Base-by-base conservation (phyloP, 176 grass and related monocot genomes). In the Triticum dicoccoides region DNA sequence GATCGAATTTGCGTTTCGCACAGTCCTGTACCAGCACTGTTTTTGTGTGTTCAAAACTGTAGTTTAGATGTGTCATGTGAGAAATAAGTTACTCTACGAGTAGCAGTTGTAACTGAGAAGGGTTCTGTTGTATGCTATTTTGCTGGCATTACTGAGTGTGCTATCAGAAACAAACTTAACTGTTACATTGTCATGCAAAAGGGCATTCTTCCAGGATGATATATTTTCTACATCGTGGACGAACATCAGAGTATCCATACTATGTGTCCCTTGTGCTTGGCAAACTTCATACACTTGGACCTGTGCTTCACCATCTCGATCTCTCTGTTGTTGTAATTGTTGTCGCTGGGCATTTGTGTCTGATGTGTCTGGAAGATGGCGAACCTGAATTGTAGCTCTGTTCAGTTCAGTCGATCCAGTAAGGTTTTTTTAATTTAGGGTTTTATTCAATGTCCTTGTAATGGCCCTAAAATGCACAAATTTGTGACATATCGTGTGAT, bases 21-120 rank as follows among this genome's bases (percentile, higher is more conserved):
- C 25, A 12, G 63, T 86, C 39, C 5, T 70, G n/a, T 66, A 68
- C 32, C 33, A 13, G 9, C 6, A 27, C 58, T 15, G 71, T 79
- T 87, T 87, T 84, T 74, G 29, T 8, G 25, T 47, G 68, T 59
- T 85, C 1, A 0, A 24, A 80, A 80, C 29, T 61, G n/a, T 69
- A 76, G 68, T 85, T 56, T 85, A 85, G 70, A 56, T 11, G 52
- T 8, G 6, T 56, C 52, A 56, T 56, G 52, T 56, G 70, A 67
- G 70, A 59, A 89, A 86, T 85, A 85, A 89, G 37, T 17, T 78
- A 6, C 24, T 66, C 29, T 67, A 32, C 2, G 54, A 29, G 37
- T 42, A 61, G 24, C 23, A 20, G 30, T 47, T 74, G n/a, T 83
- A 62, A 49, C 15, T 38, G 30, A 33, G 74, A 84, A 5, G 20